phyloP scores from a whole-genome alignment of 306 rosid species.

The Comarum palustre region DNA sequence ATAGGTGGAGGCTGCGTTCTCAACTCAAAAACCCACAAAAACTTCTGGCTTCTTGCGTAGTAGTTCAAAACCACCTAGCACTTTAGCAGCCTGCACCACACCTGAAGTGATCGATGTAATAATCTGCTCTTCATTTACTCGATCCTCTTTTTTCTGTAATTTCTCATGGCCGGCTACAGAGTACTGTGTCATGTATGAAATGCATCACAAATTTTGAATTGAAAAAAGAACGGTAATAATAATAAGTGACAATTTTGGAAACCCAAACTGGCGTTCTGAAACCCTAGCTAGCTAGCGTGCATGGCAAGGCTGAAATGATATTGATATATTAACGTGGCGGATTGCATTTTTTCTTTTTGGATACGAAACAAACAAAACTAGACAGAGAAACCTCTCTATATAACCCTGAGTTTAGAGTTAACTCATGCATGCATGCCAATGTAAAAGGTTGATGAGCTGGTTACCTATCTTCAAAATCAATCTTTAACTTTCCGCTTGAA shows the following conservation, averaged over 20 bases:
- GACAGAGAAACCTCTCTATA: no score
- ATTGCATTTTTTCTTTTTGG: no score
- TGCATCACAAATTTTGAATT: neutral
- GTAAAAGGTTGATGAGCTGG: neutral
- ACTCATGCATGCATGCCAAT: neutral
- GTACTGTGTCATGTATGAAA: neutral
- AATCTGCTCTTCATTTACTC: neutral
- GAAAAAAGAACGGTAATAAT: neutral
- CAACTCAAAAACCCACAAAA: conserved; percentile 64
- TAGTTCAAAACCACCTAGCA: conserved; percentile 19
- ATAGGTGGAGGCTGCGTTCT: conserved; percentile 70
- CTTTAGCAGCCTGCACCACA: no score
- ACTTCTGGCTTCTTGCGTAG: conserved; percentile 89
- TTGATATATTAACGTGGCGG: neutral
- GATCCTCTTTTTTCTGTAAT: neutral
- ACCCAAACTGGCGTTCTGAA: neutral
- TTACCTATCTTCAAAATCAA: neutral
- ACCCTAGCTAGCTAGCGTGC: neutral
- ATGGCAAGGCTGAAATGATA: neutral
- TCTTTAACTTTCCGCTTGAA: conserved; percentile 15
- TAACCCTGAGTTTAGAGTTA: no score
- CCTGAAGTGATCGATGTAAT: neutral
- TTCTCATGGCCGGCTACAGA: neutral
- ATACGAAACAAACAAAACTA: no score
- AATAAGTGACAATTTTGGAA: neutral